A percentile compares a stretch with the other conserved stretches of the same genome.
Evolutionary conservation across 2,329 filamentous ascomycete genomes (phyloP).

Genomic region (Setomelanomma holmii): DNA sequence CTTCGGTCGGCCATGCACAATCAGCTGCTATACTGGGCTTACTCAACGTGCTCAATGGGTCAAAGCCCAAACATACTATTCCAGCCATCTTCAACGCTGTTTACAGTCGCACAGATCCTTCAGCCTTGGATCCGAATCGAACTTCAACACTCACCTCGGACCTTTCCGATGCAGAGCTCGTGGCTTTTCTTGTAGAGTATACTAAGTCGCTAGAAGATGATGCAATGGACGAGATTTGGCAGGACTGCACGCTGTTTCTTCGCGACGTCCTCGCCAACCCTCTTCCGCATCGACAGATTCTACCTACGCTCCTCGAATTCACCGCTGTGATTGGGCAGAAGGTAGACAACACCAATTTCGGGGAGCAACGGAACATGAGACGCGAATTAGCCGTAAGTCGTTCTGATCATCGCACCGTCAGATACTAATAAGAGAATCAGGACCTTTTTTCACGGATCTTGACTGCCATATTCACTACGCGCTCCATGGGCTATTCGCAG

Average conservation of each 20-base stretch:
- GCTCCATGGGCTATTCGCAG: conserved; percentile 75
- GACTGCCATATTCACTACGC: conserved; percentile 91
- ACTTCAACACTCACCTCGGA: conserved; percentile 90
- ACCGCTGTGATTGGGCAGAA: conserved; percentile 90
- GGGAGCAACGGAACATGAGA: conserved; percentile 90
- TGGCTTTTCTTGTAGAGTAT: conserved; percentile 90
- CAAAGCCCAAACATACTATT: conserved; percentile 87
- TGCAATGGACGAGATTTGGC: conserved; percentile 98
- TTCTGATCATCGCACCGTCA: conserved; percentile 13
- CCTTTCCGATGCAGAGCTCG: conserved; percentile 81
- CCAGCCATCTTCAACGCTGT: conserved; percentile 95
- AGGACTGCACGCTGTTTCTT: conserved; percentile 89
- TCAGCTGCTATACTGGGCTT: conserved; percentile 79
- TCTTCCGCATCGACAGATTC: conserved; percentile 89
- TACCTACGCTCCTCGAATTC: conserved; percentile 87
- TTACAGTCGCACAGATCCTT: conserved; percentile 90
- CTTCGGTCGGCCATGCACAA: conserved; percentile 57
- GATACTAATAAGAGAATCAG: conserved; percentile 52
- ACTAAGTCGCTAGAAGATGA: conserved; percentile 91
- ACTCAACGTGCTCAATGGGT: conserved; percentile 88
- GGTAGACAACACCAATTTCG: conserved; percentile 97
- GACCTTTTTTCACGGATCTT: conserved; percentile 88
- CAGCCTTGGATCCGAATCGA: conserved; percentile 76
- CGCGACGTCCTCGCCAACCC: conserved; percentile 91
- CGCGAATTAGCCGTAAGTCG: conserved; percentile 82